These are phyloP conservation scores for Kernera saxatilis DNA, from an alignment of 345 rosid genomes.

Conservation along the genomic window DNA sequence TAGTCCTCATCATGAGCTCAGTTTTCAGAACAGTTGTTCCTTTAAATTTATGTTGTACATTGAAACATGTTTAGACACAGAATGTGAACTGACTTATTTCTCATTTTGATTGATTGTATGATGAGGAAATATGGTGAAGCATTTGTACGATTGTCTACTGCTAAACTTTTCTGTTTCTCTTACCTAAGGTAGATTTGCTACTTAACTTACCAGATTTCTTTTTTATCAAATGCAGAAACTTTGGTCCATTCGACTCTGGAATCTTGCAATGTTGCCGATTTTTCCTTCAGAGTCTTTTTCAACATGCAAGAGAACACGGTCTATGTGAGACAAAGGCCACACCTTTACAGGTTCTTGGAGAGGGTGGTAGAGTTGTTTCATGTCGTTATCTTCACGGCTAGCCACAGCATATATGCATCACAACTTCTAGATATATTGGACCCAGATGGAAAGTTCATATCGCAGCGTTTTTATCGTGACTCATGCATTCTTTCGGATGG, in stretches of 20 bases:
- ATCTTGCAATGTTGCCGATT: slow-evolving; percentile 68
- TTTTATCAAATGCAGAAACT: slow-evolving; percentile 58
- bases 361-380: slow-evolving; percentile 85
- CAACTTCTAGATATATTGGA: slow-evolving; percentile 81
- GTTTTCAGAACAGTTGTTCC: neutral
- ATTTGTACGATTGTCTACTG: neutral
- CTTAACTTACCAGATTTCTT: neutral
- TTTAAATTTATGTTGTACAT: neutral
- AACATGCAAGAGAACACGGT: slow-evolving; percentile 83
- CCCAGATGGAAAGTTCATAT: slow-evolving; percentile 65
- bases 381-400: slow-evolving; percentile 85
- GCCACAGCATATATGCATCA: slow-evolving; percentile 86
- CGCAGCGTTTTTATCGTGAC: slow-evolving; percentile 78
- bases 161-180: neutral
- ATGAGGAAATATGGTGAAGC: neutral
- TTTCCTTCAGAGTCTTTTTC: slow-evolving; percentile 78
- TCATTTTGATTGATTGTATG: neutral
- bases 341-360: slow-evolving; percentile 72
- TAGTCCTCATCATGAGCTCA: neutral
- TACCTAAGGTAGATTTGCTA: neutral
- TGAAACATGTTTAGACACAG: neutral
- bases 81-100: neutral
- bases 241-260: slow-evolving; percentile 88
- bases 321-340: slow-evolving; percentile 85
- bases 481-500: slow-evolving; percentile 84